Conservation (phyloP, 108 stramenopile species). For the Cyclotella choctawhatcheeana region DNA sequence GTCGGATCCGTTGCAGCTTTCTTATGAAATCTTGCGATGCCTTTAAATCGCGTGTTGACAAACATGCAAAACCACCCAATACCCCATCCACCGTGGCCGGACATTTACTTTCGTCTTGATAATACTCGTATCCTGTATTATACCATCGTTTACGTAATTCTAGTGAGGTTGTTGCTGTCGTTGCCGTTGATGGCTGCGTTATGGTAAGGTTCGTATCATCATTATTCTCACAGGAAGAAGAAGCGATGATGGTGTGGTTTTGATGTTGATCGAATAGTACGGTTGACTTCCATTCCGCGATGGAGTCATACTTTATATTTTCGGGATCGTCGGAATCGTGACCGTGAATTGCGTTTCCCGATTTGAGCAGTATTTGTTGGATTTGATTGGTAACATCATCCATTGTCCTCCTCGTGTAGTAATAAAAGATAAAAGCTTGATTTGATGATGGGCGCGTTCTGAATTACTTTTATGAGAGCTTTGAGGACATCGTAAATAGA, state of each 20-base stretch:
- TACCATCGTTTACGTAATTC: conserved; percentile 68
- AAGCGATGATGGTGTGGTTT: no score
- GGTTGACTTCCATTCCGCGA: conserved; percentile 36
- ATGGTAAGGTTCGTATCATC: not conserved
- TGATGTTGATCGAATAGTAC: not conserved
- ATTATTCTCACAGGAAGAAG: no score
- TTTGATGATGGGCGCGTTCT: no score
- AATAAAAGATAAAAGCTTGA: no score
- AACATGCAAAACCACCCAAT: conserved; percentile 85
- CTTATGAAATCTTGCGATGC: conserved; percentile 77
- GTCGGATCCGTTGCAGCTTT: conserved; percentile 41
- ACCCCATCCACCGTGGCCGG: conserved; percentile 87
- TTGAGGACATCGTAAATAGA: no score
- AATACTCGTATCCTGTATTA: conserved; percentile 77
- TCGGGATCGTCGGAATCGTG: conserved; percentile 35
- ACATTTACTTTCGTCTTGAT: conserved; percentile 82
- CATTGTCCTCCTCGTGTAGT: not conserved
- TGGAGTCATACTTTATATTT: conserved; percentile 23
- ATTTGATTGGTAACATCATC: conserved; percentile 44
- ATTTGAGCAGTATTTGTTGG: conserved; percentile 30
- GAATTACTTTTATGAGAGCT: no score
- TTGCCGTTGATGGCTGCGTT: not conserved
- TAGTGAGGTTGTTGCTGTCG: not conserved
- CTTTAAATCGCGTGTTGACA: conserved; percentile 79
- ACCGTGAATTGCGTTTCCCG: conserved; percentile 42